Conservation (phyloP, 2,329 filamentous ascomycete genomes). For the Botrytis byssoidea region DNA sequence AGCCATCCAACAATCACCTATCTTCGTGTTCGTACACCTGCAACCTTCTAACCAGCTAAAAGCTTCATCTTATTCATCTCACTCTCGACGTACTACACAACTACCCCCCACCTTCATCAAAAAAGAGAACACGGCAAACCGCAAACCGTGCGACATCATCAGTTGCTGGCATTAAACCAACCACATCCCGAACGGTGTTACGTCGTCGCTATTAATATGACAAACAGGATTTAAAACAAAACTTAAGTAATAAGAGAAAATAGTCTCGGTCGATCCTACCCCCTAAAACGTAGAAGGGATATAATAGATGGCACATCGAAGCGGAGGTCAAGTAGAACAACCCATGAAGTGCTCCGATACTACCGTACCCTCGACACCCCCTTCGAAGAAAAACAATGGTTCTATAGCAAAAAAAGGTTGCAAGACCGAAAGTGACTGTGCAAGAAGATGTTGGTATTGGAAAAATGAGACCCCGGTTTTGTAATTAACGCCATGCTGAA, state of each 20-base stretch:
- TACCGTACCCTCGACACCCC: conserved; percentile 9
- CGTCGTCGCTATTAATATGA: conserved; percentile 31
- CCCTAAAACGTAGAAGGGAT: conserved; percentile 20
- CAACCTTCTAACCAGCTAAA: conserved; percentile 5
- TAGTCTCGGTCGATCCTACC: conserved; percentile 4
- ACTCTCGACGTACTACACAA: not conserved
- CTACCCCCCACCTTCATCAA: conserved; percentile 4
- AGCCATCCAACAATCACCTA: conserved; percentile 15
- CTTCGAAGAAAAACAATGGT: conserved; percentile 26
- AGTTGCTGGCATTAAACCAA: conserved; percentile 18
- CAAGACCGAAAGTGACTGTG: conserved; percentile 24
- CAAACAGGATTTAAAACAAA: conserved; percentile 22
- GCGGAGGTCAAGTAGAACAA: conserved; percentile 23
- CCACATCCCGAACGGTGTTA: conserved; percentile 19
- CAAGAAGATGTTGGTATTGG: conserved; percentile 36
- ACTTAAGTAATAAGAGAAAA: conserved; percentile 19
- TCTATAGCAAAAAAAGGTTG: conserved; percentile 29
- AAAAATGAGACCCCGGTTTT: conserved; percentile 36
- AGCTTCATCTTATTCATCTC: conserved; percentile 16
- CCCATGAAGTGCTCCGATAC: conserved; percentile 12
- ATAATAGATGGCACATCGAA: conserved; percentile 34
- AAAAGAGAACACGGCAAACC: conserved; percentile 13
- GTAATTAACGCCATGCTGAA: conserved; percentile 37
- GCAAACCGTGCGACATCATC: conserved; percentile 18
- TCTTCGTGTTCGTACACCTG: conserved; percentile 6